Percentiles rank a stretch among this genome's conserved stretches.
Evolutionary conservation across 129 eudicot species (phyloP).

Genomic region (Chrysanthemum lavandulifolium): DNA sequence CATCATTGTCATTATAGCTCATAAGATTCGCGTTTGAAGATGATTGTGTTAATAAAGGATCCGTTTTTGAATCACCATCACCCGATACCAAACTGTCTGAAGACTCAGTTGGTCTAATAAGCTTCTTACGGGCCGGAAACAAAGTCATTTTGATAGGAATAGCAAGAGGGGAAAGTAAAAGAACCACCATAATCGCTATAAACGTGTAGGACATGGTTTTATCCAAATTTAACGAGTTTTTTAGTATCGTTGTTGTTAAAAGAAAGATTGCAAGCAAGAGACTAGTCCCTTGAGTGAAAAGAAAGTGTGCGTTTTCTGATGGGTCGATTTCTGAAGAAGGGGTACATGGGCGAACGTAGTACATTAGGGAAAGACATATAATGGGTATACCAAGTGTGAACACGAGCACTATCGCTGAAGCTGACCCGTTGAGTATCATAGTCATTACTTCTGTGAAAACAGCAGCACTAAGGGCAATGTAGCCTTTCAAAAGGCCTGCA

Average conservation of each 20-base stretch:
- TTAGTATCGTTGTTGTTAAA: constrained; percentile 74
- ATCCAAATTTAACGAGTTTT: constrained; percentile 37
- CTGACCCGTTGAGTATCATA: constrained; percentile 68
- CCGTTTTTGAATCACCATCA: constrained; percentile 20
- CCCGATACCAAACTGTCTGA: constrained; percentile 41
- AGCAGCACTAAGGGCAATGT: constrained; percentile 90
- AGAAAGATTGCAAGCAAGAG: constrained; percentile 71
- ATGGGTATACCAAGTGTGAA: constrained; percentile 71
- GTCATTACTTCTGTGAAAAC: constrained; percentile 72
- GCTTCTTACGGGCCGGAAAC: constrained; percentile 55
- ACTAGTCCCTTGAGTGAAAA: constrained; percentile 82
- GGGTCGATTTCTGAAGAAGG: constrained; percentile 73
- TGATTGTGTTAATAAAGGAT: constrained; percentile 53
- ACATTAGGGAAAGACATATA: constrained; percentile 71
- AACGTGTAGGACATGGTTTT: constrained; percentile 45
- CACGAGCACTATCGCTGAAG: constrained; percentile 52
- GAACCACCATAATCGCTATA: constrained; percentile 63
- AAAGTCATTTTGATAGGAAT: constrained; percentile 91
- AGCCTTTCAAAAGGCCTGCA: constrained; percentile 96
- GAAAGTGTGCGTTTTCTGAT: constrained; percentile 63
- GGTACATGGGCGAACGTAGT: constrained; percentile 78
- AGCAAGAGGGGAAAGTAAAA: constrained; percentile 82
- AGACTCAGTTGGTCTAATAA: constrained; percentile 33
- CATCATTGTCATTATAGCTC: constrained; percentile 52
- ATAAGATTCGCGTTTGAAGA: constrained; percentile 57